These are phyloP conservation scores for Aspergillus clavatus DNA, from an alignment of 2,329 filamentous ascomycete species.

Conservation along the genomic window DNA sequence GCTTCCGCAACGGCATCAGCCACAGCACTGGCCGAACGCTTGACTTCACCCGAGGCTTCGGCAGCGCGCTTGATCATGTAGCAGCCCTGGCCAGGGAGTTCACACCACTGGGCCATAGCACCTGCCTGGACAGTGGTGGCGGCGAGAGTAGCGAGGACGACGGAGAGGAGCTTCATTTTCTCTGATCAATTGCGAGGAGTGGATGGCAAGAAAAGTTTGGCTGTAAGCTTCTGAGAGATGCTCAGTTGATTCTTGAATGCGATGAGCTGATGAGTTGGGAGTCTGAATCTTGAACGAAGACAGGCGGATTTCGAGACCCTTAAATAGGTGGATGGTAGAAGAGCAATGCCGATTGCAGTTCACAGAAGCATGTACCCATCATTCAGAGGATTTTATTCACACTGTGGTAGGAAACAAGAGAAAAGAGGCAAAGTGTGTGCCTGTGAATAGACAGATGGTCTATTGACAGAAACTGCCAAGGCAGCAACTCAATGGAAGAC, in stretches of 20 bases:
- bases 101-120: constrained; percentile 26
- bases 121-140: constrained; percentile 32
- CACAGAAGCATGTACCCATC: neutral
- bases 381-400: neutral
- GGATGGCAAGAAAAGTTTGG: constrained; percentile 5
- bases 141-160: constrained; percentile 41
- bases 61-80: constrained; percentile 26
- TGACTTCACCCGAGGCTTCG: constrained; percentile 23
- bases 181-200: constrained; percentile 11
- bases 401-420: neutral
- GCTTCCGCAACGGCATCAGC: constrained; percentile 28
- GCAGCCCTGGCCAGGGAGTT: constrained; percentile 27
- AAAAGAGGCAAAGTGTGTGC: neutral
- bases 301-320: neutral
- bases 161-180: constrained; percentile 48
- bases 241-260: neutral
- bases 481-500: neutral
- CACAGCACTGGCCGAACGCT: constrained; percentile 30
- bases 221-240: constrained; percentile 3
- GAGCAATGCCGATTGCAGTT: neutral
- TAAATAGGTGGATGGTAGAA: neutral
- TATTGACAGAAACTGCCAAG: neutral
- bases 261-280: neutral
- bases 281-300: neutral
- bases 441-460: neutral